Evolutionary conservation across 192 early-diverging fungal species (phyloP), one percentile per base, ranked within the genome.

Genomic region (Physocladia obscura): DNA sequence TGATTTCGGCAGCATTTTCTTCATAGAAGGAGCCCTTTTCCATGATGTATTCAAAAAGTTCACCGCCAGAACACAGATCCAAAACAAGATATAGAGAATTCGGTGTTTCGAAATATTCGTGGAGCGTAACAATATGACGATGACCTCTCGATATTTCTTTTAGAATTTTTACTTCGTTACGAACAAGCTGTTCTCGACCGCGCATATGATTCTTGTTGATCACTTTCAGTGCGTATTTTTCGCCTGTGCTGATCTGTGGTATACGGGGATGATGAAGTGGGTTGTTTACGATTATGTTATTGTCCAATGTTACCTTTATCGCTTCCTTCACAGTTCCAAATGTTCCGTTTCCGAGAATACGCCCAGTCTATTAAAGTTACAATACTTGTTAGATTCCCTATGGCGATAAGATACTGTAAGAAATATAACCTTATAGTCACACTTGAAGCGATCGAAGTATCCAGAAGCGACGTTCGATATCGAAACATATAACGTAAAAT

Each of bases 111-210:
- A 68, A 68, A 36, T 68, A 68, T 39, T 68, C 65, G 54, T 68
- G 36, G 4, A 68, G 87, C 29, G 91, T 88, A 59, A 95, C 92
- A 49, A 98, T 90, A 85, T 96, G 89, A n/a, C 87, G 90, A 82
- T 98, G 96, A 57, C 90, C 83, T 38, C 76, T 79, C 5, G 82
- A 83, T 24, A 98, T 74, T 55, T 82, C 83, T 57, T 88, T 81
- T 71, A 98, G 82, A 30, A 96, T 89, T 39, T 90, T 81, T 75
- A 98, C 93, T 77, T 98, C 96, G 75, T 92, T 91, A 39, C 89
- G 70, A 6, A 98, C 93, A 89, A 97, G 92, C 34, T 89, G 81
- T 67, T 90, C 92, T 56, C 94, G 88, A 47, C 88, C 89, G 29
- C 74, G 85, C 62, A 95, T 88, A 11, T 88, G 85, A 57, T 88